Conservation (phyloP, 1,284 basidiomycete genomes). For the Cutaneotrichosporon daszewskae region DNA sequence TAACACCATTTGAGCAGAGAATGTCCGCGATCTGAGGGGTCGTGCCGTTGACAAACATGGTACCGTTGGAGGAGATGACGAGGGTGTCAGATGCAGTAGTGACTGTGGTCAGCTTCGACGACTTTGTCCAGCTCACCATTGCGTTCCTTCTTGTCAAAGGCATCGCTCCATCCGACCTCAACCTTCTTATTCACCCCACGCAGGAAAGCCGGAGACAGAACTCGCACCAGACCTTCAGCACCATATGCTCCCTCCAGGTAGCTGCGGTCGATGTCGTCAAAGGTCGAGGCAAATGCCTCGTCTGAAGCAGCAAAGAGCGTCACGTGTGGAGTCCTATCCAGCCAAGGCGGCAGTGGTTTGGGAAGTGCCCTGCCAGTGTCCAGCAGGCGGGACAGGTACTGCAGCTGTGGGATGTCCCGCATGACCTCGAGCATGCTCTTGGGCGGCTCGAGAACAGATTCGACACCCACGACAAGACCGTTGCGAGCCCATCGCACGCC, state of each 20-base stretch:
- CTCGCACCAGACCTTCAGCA: slow-evolving; percentile 65
- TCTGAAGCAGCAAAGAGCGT: slow-evolving; percentile 88
- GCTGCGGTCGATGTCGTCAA: slow-evolving; percentile 62
- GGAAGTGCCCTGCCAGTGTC: slow-evolving; percentile 60
- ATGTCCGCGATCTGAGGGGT: slow-evolving; percentile 65
- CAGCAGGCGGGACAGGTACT: slow-evolving; percentile 57
- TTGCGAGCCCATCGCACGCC: slow-evolving; percentile 56
- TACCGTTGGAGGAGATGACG: slow-evolving; percentile 56
- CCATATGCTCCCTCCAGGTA: slow-evolving; percentile 85
- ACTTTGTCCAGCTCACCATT: slow-evolving; percentile 15
- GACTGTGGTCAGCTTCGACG: slow-evolving; percentile 5
- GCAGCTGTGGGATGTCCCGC: slow-evolving; percentile 58
- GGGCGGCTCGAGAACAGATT: slow-evolving; percentile 72
- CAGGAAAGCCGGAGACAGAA: slow-evolving; percentile 71
- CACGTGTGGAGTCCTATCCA: slow-evolving; percentile 56
- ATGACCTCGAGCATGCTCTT: slow-evolving; percentile 59
- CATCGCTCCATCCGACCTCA: slow-evolving; percentile 37
- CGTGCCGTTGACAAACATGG: slow-evolving; percentile 61
- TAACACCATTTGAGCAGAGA: slow-evolving; percentile 85
- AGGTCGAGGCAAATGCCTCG: slow-evolving; percentile 64
- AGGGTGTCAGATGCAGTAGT: slow-evolving; percentile 58
- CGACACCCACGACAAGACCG: slow-evolving; percentile 71
- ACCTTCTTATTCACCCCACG: slow-evolving; percentile 35
- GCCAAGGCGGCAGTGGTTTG: slow-evolving; percentile 55
- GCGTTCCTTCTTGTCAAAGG: slow-evolving; percentile 23